Base-by-base conservation (phyloP, 306 rosid species). In the Quillaja saponaria region DNA sequence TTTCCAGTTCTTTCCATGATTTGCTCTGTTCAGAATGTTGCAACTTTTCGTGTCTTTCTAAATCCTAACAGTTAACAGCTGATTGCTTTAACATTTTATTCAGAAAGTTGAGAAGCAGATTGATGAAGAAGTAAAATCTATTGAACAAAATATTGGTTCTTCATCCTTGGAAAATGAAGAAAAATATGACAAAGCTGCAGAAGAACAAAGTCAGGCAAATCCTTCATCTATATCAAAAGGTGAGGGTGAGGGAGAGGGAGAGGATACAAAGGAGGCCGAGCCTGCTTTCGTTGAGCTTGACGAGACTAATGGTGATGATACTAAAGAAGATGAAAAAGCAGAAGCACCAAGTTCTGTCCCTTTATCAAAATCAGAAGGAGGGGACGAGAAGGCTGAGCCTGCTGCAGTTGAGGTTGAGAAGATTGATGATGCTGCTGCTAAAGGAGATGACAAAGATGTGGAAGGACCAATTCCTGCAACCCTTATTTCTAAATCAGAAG, bases 31-130 rank as follows among this genome's bases (percentile, higher is more conserved):
- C 25, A 47, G 18, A 17, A 46, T 14, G 31, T 55, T 55, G 0
- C 31, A 45, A 34, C 33, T 20, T n/a, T n/a, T n/a, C 6, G 9
- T 42, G 3, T 37, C 49, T 58, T 69, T 4, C 31, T 25, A 25
- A 25, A 25, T 25, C 31, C 31, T 25, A 25, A 4, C 15, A 11
- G 14, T 58, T 52, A 42, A 35, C 17, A n/a, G n/a, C 62, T 35
- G 10, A 65, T n/a, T 13, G 55, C 0, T 47, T 64, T 16, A 40
- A 34, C 56, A 55, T 52, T 42, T 69, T 44, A 37, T 64, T 13
- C 49, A 87, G 86, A 63, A 73, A 58, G 67, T 66, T 35, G 91
- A 76, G 66, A 82, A 82, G 66, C 62, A 71, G 61, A 71, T 73
- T 51, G 76, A 68, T 47, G 79, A 77, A 31, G 91, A 62, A 34